Conservation (phyloP, 805 yeast species). For the Kodamaea laetipori region DNA sequence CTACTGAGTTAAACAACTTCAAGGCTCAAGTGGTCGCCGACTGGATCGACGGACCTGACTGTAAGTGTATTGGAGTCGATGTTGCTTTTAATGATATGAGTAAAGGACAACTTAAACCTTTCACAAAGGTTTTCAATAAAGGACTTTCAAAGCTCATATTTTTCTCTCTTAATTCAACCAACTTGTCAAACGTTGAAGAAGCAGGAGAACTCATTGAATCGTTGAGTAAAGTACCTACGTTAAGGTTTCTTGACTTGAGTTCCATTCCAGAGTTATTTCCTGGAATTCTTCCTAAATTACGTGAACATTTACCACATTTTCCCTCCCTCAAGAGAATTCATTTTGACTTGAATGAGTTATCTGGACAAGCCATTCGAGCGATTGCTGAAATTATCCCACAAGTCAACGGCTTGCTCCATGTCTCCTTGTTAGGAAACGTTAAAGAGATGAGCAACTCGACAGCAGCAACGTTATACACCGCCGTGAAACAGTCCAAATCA, state of each 20-base stretch:
- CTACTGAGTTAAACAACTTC: constrained; percentile 46
- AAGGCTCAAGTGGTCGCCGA: constrained; percentile 46
- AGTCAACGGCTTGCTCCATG: constrained; percentile 51
- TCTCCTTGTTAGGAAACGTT: constrained; percentile 53
- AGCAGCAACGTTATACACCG: constrained; percentile 51
- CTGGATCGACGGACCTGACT: constrained; percentile 48
- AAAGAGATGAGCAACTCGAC: constrained; percentile 44
- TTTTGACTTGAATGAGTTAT: constrained; percentile 54
- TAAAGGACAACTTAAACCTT: constrained; percentile 47
- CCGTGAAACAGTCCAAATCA: constrained; percentile 48
- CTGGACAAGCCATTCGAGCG: constrained; percentile 49
- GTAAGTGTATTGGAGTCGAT: constrained; percentile 57
- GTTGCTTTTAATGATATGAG: constrained; percentile 56
- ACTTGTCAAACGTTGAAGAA: constrained; percentile 45
- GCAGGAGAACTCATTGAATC: constrained; percentile 37
- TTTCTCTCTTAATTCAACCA: constrained; percentile 55
- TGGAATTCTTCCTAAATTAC: constrained; percentile 46
- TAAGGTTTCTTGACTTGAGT: constrained; percentile 55
- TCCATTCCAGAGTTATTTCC: constrained; percentile 56
- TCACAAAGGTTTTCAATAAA: constrained; percentile 43
- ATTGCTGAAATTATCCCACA: constrained; percentile 51
- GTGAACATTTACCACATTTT: constrained; percentile 47
- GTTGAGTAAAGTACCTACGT: constrained; percentile 39
- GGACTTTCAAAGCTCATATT: constrained; percentile 44
- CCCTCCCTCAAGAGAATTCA: constrained; percentile 52